phyloP scores from a whole-genome alignment of 495 filamentous ascomycete genomes.

The Daldinia bambusicola region DNA sequence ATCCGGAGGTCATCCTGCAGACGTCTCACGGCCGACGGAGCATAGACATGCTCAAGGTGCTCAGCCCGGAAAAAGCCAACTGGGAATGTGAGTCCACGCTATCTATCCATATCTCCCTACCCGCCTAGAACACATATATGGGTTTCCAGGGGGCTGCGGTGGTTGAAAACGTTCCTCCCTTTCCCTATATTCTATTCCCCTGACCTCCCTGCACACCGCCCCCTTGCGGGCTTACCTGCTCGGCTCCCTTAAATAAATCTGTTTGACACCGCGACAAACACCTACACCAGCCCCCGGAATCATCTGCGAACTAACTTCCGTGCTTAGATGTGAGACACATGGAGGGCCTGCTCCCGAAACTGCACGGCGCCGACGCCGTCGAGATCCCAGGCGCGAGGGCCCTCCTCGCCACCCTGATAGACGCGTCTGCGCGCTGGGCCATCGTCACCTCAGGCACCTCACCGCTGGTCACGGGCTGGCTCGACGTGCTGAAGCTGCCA shows the following conservation, averaged over 20 bases:
- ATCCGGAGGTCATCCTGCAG: constrained; percentile 81
- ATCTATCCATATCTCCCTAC: neutral
- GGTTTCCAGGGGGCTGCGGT: neutral
- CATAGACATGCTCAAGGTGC: constrained; percentile 80
- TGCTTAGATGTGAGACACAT: constrained; percentile 77
- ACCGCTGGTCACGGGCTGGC: constrained; percentile 87
- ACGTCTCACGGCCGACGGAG: constrained; percentile 89
- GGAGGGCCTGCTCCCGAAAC: constrained; percentile 79
- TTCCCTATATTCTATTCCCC: constrained; percentile 5
- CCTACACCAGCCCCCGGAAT: constrained; percentile 7
- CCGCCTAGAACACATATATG: neutral
- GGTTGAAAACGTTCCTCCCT: constrained; percentile 1
- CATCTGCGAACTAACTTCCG: constrained; percentile 16
- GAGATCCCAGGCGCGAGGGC: constrained; percentile 77
- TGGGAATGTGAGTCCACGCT: constrained; percentile 79
- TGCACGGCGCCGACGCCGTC: constrained; percentile 78
- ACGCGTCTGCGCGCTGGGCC: constrained; percentile 74
- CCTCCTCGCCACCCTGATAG: constrained; percentile 57
- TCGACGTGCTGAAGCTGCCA: constrained; percentile 78
- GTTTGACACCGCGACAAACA: constrained; percentile 24
- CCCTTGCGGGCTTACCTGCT: constrained; percentile 27
- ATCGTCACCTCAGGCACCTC: constrained; percentile 91
- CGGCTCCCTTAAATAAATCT: constrained; percentile 5
- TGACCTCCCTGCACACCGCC: constrained; percentile 2
- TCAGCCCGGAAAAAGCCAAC: constrained; percentile 83